Conservation (phyloP, 352 stramenopile genomes). For the Thalassiosira livingstoniorum region DNA sequence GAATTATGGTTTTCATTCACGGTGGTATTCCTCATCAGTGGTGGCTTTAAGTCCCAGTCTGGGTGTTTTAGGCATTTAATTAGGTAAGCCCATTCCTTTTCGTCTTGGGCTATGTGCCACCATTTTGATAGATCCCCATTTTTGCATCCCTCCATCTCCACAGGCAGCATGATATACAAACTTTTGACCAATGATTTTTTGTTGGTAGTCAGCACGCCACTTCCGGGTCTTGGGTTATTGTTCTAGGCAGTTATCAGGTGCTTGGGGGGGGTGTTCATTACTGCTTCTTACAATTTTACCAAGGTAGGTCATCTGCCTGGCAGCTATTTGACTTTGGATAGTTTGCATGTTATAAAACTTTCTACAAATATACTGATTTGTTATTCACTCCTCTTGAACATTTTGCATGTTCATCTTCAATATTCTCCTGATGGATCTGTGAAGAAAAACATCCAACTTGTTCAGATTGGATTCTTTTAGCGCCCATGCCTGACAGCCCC, state of each 20-base stretch:
- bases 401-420: conserved; percentile 28
- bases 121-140: background rate
- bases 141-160: background rate
- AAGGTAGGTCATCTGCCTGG: conserved; percentile 14
- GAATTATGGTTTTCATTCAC: too few species aligned
- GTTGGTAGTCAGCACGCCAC: conserved; percentile 19
- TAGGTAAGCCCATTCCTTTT: too few species aligned
- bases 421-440: conserved; percentile 13
- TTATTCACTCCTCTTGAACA: conserved; percentile 25
- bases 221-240: conserved; percentile 5
- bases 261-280: conserved; percentile 1
- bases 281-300: conserved; percentile 5
- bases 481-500: conserved; percentile 41
- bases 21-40: background rate
- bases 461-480: conserved; percentile 6
- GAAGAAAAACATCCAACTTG: conserved; percentile 29
- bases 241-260: conserved; percentile 21
- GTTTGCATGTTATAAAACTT: conserved; percentile 26
- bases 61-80: too few species aligned
- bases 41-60: background rate
- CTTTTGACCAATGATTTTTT: conserved; percentile 24
- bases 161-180: conserved; percentile 1
- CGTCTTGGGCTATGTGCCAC: too few species aligned
- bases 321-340: background rate
- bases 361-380: background rate